phyloP scores from a whole-genome alignment of 805 yeast species.

The Soucietia sequanensis region DNA sequence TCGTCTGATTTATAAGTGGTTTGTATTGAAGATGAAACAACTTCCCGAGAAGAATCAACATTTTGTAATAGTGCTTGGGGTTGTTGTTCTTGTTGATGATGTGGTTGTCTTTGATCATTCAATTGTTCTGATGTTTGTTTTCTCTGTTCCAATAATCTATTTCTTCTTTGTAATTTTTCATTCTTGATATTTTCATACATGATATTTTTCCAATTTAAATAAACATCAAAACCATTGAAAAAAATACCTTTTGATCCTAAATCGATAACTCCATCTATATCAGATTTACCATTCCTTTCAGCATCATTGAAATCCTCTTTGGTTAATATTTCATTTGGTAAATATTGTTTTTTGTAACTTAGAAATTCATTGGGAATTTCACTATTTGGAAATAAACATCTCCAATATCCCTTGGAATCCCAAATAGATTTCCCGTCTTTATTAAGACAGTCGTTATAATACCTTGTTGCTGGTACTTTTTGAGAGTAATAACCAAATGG shows the following conservation, averaged over 20 bases:
- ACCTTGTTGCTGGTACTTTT: slow-evolving; percentile 56
- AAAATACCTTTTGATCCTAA: slow-evolving; percentile 54
- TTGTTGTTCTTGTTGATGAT: background rate
- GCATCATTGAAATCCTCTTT: slow-evolving; percentile 58
- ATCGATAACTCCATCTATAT: slow-evolving; percentile 22
- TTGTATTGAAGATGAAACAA: slow-evolving; percentile 28
- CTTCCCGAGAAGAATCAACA: slow-evolving; percentile 5
- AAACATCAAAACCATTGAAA: slow-evolving; percentile 64
- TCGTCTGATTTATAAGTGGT: slow-evolving; percentile 23
- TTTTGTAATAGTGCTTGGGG: background rate
- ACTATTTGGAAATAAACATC: slow-evolving; percentile 75
- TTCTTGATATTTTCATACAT: slow-evolving; percentile 47
- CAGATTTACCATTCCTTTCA: slow-evolving; percentile 7
- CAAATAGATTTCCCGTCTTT: slow-evolving; percentile 72
- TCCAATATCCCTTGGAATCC: slow-evolving; percentile 87
- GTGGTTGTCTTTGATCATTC: background rate
- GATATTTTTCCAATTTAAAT: slow-evolving; percentile 63
- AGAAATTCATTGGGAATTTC: slow-evolving; percentile 32
- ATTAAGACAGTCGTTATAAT: slow-evolving; percentile 62
- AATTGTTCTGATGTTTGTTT: background rate
- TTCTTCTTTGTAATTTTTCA: slow-evolving; percentile 24
- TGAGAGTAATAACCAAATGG: slow-evolving; percentile 51
- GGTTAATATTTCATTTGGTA: slow-evolving; percentile 38
- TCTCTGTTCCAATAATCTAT: slow-evolving; percentile 3
- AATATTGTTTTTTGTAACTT: slow-evolving; percentile 21